Base-by-base conservation (phyloP, 2,329 filamentous ascomycete genomes). In the Metarhizium robertsii region DNA sequence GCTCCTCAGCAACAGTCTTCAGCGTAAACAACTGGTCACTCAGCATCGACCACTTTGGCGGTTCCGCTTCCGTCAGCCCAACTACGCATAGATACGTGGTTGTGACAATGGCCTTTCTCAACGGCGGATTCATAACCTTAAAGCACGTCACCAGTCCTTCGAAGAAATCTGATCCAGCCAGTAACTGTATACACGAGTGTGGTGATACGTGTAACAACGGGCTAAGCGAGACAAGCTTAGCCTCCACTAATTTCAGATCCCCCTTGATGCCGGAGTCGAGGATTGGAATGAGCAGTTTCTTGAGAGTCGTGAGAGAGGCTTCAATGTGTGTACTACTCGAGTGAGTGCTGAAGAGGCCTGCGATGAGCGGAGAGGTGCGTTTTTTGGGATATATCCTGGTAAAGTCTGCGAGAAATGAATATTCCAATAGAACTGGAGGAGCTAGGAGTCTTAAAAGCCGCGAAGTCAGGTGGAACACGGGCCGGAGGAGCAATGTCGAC, bases 121-220 rank as follows among this genome's bases (percentile, higher is more conserved):
- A 63, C 0, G 79, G 77, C 18, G 80, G 79, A 55, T 85, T 81
- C 68, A 82, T 84, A 56, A 85, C 78, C 51, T 75, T 78, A 69
- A 86, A 92, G 58, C 84, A 84, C 52, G 74, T 73, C 42, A 83
- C 75, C 13, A 96, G 76, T 0, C 87, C 83, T 67, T 96, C 92
- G 20, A 96, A 71, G 62, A 94, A 92, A 70, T 96, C 92, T 52
- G 88, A 91, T 1, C 92, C 92, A 0, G 87, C 87, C 62, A 95
- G 80, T 63, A 96, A 85, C 61, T 88, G 75, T 1, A 74, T 71
- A 20, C 79, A 80, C 0, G 76, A 73, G 20, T 77, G 73, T 0
- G 82, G 75, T 5, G 85, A 89, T 6, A 74, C 75, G 61, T 83
- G 78, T 5, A 90, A 71, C 4, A 92, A 71, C 52, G 83, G 77